Base-by-base conservation (phyloP, 495 filamentous ascomycete genomes). In the Daldinia bambusicola region DNA sequence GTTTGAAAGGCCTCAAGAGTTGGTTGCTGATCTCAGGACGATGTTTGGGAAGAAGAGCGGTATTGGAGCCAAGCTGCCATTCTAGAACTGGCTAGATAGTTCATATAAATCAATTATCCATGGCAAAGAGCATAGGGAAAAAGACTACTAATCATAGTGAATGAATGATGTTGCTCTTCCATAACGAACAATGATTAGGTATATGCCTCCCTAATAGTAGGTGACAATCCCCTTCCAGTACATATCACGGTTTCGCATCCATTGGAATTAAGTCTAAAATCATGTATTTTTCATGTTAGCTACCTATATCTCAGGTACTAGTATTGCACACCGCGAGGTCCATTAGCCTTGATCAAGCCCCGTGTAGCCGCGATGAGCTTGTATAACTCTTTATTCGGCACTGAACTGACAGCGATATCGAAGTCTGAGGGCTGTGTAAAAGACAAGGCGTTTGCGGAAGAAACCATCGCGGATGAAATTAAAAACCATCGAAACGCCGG, bases 401-500 rank as follows among this genome's bases (percentile, higher is more conserved):
- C 7, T 10, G 13, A 12, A 53, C 22, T 16, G 22, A 8, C 6
- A 18, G n/a, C 16, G 32, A 56, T 6, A 16, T 5, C 55, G 30
- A 26, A 4, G 14, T 9, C 9, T 9, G n/a, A 36, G 8, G 4
- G 7, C 20, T 26, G 12, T 14, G 13, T 10, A 5, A 55, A 20
- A 36, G 13, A 34, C 22, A 34, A 36, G 6, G 6, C 34, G 2
- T 36, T 36, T 6, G 26, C 34, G 40, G 20, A 56, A 32, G 34
- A 67, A 22, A 4, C 16, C 43, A 48, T 48, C 43, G 43, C 43
- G 4, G 43, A 48, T 3, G 7, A n/a, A 16, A 22, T 2, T 48
- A 18, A 61, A 57, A 32, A 7, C 51, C 41, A 40, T 40, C 58
- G 43, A 31, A 53, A 67, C 69, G 64, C 69, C 69, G 26, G 4